Evolutionary conservation across 257 asterid genomes (phyloP).

Genomic region (Echites panduratus): DNA sequence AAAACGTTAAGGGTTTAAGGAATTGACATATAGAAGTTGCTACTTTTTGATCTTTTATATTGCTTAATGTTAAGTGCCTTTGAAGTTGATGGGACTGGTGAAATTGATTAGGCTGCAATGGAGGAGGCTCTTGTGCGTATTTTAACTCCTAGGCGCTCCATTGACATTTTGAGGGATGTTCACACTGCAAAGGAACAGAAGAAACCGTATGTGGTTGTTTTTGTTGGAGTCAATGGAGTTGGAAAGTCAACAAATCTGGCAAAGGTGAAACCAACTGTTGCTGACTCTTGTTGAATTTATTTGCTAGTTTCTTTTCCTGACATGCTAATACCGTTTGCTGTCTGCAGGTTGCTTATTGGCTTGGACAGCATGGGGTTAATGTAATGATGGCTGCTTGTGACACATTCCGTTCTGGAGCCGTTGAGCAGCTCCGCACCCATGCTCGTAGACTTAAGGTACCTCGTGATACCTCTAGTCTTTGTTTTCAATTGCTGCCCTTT

Average conservation of each 20-base stretch:
- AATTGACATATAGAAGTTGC: background rate
- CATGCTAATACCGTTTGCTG: background rate
- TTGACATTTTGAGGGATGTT: constrained; percentile 94
- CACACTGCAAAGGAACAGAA: constrained; percentile 90
- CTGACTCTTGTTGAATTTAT: background rate
- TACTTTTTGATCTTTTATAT: background rate
- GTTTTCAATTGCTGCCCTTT: background rate
- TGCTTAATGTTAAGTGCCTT: background rate
- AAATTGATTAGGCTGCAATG: constrained; percentile 72
- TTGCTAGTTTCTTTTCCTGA: constrained; percentile 5
- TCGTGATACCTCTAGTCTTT: background rate
- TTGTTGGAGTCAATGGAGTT: constrained; percentile 97
- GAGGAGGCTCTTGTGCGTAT: constrained; percentile 99
- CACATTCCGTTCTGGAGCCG: constrained; percentile 99
- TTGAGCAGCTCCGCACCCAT: constrained; percentile 96
- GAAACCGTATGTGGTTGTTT: constrained; percentile 94
- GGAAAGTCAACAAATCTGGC: constrained; percentile 99
- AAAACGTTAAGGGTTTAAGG: background rate
- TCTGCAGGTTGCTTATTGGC: constrained; percentile 94
- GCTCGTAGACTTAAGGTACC: constrained; percentile 91
- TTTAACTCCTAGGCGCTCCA: constrained; percentile 90
- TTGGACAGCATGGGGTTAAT: constrained; percentile 68
- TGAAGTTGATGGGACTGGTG: constrained; percentile 14
- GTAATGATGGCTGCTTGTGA: constrained; percentile 99
- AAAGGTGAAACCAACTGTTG: constrained; percentile 39